Base-by-base conservation (phyloP, 495 filamentous ascomycete species). In the Aspergillus wentii region DNA sequence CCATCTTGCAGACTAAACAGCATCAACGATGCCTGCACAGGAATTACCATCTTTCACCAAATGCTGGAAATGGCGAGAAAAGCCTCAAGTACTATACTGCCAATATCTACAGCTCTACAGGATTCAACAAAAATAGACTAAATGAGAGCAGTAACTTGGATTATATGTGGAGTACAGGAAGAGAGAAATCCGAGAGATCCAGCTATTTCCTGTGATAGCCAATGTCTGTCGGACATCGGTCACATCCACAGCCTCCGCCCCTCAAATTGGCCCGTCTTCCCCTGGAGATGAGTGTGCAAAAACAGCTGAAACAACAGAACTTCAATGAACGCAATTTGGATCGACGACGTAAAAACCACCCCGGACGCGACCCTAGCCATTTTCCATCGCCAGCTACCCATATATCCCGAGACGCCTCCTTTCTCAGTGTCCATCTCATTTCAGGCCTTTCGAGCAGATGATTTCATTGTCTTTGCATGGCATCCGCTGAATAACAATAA, bases 301-400 rank as follows among this genome's bases (percentile, higher is more conserved):
- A 32, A 39, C 41, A 23, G 28, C 13, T 40, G 27, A 45, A 16
- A 40, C 41, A 29, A 35, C 14, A 21, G 18, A 29, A 29, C 23
- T 22, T 32, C 43, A 43, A 30, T 32, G 16, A 28, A 59, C 38
- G 62, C 39, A 48, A 56, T 48, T 55, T 47, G 52, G 43, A 59
- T 61, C 52, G 67, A 68, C 64, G 61, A n/a, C 26, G 4, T 29
- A 53, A 64, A 53, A 52, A 72, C 68, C 66, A 64, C 68, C 68
- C 68, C 68, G 64, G 68, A 69, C 67, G 68, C 68, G 66, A 68
- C 66, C 68, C 68, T 70, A 69, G 41, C 55, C 62, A 68, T 47
- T 54, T 52, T 69, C 68, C 68, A 51, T 69, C 68, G 64, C 66
- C 68, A 67, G 37, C 26, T 46, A 69, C 59, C 66, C 33, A 34